phyloP scores from a whole-genome alignment of 2,329 filamentous ascomycete genomes.

The Aureobasidium sp. region DNA sequence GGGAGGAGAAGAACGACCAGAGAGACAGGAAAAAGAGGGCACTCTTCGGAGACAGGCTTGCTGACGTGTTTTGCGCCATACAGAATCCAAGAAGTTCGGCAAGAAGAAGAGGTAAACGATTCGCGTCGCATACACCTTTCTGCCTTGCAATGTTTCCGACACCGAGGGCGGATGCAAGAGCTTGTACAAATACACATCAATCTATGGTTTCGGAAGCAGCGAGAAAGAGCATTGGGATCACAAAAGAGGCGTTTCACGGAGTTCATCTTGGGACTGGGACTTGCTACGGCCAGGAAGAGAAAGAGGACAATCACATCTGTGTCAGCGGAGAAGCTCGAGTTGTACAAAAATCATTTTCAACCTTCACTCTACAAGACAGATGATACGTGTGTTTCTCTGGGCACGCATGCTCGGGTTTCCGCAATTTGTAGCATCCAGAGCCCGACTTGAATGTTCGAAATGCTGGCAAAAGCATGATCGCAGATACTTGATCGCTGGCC shows the following conservation, averaged over 20 bases:
- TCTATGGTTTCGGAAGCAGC: not conserved
- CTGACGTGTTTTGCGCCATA: not conserved
- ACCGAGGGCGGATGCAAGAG: not conserved
- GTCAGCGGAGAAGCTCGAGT: not conserved
- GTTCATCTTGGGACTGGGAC: not conserved
- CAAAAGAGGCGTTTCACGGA: not conserved
- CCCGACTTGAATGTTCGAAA: too few relatives aligned
- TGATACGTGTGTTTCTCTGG: not conserved
- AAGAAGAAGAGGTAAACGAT: slow-evolving; percentile 14
- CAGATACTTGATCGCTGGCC: too few relatives aligned
- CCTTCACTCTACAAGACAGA: not conserved
- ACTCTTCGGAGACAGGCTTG: too few relatives aligned
- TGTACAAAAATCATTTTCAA: not conserved
- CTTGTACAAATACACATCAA: not conserved
- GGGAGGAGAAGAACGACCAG: not conserved
- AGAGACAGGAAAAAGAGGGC: not conserved
- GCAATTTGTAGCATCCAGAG: not conserved
- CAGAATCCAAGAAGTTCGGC: slow-evolving; percentile 15
- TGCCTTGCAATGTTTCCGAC: not conserved
- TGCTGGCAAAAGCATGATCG: too few relatives aligned
- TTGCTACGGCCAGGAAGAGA: not conserved
- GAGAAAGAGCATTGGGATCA: not conserved
- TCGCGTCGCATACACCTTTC: not conserved
- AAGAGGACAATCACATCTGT: not conserved
- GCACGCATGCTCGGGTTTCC: not conserved